phyloP scores from a whole-genome alignment of 2,329 filamentous ascomycete genomes.

The Hypoxylon sp. region DNA sequence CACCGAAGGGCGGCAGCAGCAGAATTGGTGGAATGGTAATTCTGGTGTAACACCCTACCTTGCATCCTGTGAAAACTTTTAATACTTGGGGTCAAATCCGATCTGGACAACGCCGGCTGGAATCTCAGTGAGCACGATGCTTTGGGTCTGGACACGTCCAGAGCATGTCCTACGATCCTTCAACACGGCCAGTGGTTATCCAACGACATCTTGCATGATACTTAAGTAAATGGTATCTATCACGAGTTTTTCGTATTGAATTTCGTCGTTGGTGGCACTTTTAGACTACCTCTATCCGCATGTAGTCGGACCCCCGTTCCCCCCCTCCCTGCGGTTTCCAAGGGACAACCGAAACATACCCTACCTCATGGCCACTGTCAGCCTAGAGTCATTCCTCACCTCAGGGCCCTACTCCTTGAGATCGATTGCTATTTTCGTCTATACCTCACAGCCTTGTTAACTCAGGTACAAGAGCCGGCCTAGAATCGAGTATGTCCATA shows the following conservation, averaged over 20 bases:
- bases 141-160: slow-evolving; percentile 26
- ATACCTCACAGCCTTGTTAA: slow-evolving; percentile 27
- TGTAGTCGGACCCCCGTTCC: slow-evolving; percentile 15
- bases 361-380: slow-evolving; percentile 19
- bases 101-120: slow-evolving; percentile 17
- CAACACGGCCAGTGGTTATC: slow-evolving; percentile 20
- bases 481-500: slow-evolving; percentile 8
- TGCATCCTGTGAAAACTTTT: slow-evolving; percentile 23
- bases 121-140: slow-evolving; percentile 17
- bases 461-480: slow-evolving; percentile 11
- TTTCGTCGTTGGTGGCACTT: slow-evolving; percentile 18
- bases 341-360: slow-evolving; percentile 20
- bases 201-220: slow-evolving; percentile 28
- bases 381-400: slow-evolving; percentile 27
- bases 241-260: slow-evolving; percentile 34
- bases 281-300: slow-evolving; percentile 1
- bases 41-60: slow-evolving; percentile 33
- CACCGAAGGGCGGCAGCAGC: slow-evolving; percentile 36
- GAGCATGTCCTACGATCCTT: slow-evolving; percentile 18
- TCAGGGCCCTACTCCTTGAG: slow-evolving; percentile 21
- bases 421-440: slow-evolving; percentile 33
- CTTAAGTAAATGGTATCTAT: slow-evolving; percentile 10
- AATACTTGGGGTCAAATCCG: slow-evolving; percentile 25
- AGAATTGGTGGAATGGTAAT: slow-evolving; percentile 9
- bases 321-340: slow-evolving; percentile 4